These are phyloP conservation scores for Alloteropsis semialata DNA, from an alignment of 176 grass and related monocot genomes.

Conservation along the genomic window DNA sequence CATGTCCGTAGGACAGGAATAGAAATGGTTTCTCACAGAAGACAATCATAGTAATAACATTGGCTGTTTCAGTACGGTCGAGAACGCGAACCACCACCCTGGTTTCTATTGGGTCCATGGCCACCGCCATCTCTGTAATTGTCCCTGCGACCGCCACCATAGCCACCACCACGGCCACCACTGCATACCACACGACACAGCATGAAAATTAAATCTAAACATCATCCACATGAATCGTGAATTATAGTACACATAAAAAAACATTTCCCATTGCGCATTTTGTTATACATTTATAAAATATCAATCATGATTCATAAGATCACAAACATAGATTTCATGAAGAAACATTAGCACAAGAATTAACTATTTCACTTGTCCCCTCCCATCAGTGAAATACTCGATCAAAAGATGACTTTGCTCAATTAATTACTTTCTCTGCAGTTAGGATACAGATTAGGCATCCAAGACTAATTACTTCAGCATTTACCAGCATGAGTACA, in stretches of 20 bases:
- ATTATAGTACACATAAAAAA: no score
- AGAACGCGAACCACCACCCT: slow-evolving; percentile 77
- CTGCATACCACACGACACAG: slow-evolving; percentile 16
- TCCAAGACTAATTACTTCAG: not conserved
- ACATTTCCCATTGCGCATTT: not conserved
- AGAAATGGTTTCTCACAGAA: slow-evolving; percentile 84
- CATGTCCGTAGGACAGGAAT: slow-evolving; percentile 69
- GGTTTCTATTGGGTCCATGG: slow-evolving; percentile 80
- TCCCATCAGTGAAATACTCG: not conserved
- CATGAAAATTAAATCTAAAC: not conserved
- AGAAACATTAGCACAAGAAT: not conserved
- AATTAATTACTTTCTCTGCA: not conserved
- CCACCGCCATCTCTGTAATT: slow-evolving; percentile 83
- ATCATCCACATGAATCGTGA: not conserved
- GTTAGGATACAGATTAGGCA: not conserved
- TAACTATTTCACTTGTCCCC: not conserved
- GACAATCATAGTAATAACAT: slow-evolving; percentile 74
- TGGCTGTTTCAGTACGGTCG: slow-evolving; percentile 75
- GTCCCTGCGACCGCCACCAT: slow-evolving; percentile 86
- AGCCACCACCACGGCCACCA: slow-evolving; percentile 78
- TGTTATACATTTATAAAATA: not conserved
- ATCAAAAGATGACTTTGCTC: not conserved
- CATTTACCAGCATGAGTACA: not conserved
- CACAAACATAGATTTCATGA: not conserved
- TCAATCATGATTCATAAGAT: not conserved